Percentiles rank a stretch among this genome's conserved stretches.
phyloP scores from a whole-genome alignment of 139 green algal species.

The Coelastrella sp. region DNA sequence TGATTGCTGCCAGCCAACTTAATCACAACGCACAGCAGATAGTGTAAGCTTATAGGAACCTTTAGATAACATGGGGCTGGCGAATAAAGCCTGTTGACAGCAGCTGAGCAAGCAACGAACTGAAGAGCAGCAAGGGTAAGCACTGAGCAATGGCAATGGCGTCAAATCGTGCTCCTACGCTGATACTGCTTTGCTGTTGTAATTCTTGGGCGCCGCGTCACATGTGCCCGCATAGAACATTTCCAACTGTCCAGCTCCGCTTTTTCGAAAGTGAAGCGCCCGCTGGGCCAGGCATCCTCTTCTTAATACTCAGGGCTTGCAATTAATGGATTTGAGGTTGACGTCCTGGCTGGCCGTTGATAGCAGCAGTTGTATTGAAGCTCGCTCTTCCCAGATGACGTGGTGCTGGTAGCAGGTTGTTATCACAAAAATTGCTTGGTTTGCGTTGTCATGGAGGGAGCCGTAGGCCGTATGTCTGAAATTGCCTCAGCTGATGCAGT shows the following conservation, averaged over 20 bases:
- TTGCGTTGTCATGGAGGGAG: not conserved
- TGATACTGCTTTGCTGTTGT: no score
- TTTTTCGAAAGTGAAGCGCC: not conserved
- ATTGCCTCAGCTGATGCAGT: not conserved
- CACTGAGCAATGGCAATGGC: not conserved
- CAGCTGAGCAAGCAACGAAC: slow-evolving; percentile 3
- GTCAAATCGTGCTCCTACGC: no score
- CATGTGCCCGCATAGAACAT: not conserved
- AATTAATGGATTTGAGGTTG: not conserved
- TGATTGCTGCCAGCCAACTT: not conserved
- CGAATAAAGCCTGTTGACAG: not conserved
- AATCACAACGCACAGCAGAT: not conserved
- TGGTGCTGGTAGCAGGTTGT: not conserved
- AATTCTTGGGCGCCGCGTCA: no score
- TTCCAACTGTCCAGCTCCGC: not conserved
- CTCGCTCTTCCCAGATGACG: not conserved
- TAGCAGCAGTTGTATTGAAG: not conserved
- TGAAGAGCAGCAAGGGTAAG: not conserved
- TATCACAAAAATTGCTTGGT: not conserved
- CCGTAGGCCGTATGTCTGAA: not conserved
- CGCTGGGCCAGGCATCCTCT: not conserved
- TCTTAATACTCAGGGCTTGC: no score
- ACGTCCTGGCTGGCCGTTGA: not conserved
- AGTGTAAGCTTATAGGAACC: not conserved
- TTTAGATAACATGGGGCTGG: not conserved